phyloP scores from a whole-genome alignment of 805 yeast species.

The Pichia exigua region DNA sequence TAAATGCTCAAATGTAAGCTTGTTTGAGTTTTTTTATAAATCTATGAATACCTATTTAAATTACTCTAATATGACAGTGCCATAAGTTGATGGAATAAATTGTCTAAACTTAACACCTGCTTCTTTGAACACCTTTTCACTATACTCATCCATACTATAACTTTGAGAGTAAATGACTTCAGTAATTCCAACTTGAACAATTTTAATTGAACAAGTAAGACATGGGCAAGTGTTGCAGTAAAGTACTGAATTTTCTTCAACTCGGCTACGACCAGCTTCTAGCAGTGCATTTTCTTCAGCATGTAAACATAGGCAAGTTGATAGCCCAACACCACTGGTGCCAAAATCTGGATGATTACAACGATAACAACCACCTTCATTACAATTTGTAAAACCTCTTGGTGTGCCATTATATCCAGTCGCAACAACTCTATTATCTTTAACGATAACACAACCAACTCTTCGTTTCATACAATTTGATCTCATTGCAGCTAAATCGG shows the following conservation, averaged over 20 bases:
- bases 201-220: slow-evolving; percentile 89
- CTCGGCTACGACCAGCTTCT: slow-evolving; percentile 88
- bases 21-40: neutral
- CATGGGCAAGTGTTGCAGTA: slow-evolving; percentile 98
- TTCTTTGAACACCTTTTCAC: slow-evolving; percentile 60
- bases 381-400: slow-evolving; percentile 76
- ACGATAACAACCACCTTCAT: slow-evolving; percentile 90
- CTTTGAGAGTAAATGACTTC: slow-evolving; percentile 92
- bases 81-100: slow-evolving; percentile 34
- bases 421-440: slow-evolving; percentile 79
- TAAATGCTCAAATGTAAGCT: neutral
- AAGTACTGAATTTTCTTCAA: slow-evolving; percentile 54
- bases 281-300: slow-evolving; percentile 95
- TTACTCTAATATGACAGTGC: slow-evolving; percentile 16
- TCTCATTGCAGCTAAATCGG: slow-evolving; percentile 86
- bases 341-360: slow-evolving; percentile 59
- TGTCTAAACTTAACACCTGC: slow-evolving; percentile 72
- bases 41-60: neutral
- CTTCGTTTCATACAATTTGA: slow-evolving; percentile 96
- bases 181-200: slow-evolving; percentile 82
- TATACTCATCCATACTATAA: slow-evolving; percentile 83
- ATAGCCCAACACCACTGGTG: slow-evolving; percentile 53
- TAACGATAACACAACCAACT: slow-evolving; percentile 92
- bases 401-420: slow-evolving; percentile 99
- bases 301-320: slow-evolving; percentile 88